Evolutionary conservation across 768 basidiomycete species (phyloP).

Genomic region (Amanita jacksonii): DNA sequence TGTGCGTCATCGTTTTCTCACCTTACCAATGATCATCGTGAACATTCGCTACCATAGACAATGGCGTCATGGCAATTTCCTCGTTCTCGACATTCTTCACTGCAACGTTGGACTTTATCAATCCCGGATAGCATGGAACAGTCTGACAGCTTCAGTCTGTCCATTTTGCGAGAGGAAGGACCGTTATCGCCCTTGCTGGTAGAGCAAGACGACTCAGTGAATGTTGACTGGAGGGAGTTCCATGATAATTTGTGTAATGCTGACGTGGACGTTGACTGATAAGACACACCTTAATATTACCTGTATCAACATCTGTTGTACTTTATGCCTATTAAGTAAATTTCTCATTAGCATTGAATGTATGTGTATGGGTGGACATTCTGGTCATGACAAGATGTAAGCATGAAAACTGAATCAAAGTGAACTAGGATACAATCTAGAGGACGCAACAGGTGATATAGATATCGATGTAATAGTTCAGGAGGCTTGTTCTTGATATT

Average conservation of each 20-base stretch:
- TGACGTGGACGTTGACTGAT: background rate
- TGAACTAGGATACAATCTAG: no score
- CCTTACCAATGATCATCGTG: no score
- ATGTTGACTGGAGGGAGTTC: conserved; percentile 50
- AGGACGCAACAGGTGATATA: no score
- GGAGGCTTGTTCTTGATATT: conserved; percentile 49
- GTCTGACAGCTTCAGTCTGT: background rate
- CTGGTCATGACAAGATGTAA: no score
- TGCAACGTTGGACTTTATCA: conserved; percentile 1
- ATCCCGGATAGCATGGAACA: background rate
- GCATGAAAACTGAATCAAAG: no score
- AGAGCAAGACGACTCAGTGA: conserved; percentile 28
- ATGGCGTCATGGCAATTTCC: no score
- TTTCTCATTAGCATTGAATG: background rate
- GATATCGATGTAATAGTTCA: conserved; percentile 5
- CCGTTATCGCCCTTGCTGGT: conserved; percentile 1
- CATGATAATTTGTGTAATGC: conserved; percentile 27
- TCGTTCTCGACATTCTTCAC: conserved; percentile 1
- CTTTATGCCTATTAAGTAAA: no score
- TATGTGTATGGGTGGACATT: background rate
- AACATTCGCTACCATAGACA: no score
- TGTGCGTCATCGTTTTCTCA: no score
- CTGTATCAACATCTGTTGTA: no score
- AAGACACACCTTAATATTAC: background rate
- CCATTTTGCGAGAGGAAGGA: background rate